Evolutionary conservation across 257 asterid genomes (phyloP).

Genomic region (Salvia hispanica): DNA sequence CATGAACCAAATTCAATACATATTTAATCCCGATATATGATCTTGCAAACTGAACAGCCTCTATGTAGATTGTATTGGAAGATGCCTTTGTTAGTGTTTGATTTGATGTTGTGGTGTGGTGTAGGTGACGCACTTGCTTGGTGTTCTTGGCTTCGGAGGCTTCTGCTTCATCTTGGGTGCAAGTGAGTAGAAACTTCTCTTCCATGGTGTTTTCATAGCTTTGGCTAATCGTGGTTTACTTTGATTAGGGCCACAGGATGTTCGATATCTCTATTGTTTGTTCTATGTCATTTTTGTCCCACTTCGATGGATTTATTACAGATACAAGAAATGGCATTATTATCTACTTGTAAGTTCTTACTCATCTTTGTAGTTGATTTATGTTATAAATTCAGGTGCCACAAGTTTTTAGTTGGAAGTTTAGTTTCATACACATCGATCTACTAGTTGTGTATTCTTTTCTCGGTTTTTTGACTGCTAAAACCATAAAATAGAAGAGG

Average conservation of each 20-base stretch:
- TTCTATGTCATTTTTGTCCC: conserved; percentile 90
- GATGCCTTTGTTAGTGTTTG: background rate
- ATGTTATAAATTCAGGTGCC: too few species aligned
- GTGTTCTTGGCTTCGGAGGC: conserved; percentile 97
- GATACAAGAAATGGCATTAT: conserved; percentile 98
- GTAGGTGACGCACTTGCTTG: conserved; percentile 86
- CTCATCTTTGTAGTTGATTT: conserved; percentile 18
- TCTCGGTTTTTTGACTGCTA: background rate
- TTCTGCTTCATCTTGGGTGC: conserved; percentile 97
- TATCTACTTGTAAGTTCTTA: conserved; percentile 80
- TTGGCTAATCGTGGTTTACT: conserved; percentile 14
- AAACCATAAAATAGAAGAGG: background rate
- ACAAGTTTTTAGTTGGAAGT: too few species aligned
- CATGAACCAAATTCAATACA: too few species aligned
- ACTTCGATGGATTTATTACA: conserved; percentile 92
- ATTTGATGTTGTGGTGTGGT: background rate
- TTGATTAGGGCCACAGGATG: conserved; percentile 90
- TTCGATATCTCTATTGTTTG: conserved; percentile 81
- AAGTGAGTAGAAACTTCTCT: conserved; percentile 51
- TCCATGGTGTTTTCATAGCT: conserved; percentile 17
- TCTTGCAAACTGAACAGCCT: too few species aligned
- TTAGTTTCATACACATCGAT: too few species aligned
- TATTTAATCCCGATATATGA: too few species aligned
- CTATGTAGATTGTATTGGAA: background rate
- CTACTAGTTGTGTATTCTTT: too few species aligned